Percentiles rank a stretch among this genome's conserved stretches.
These are phyloP conservation scores for Phtheirospermum japonicum DNA, from an alignment of 257 asterid genomes.

Conservation along the genomic window DNA sequence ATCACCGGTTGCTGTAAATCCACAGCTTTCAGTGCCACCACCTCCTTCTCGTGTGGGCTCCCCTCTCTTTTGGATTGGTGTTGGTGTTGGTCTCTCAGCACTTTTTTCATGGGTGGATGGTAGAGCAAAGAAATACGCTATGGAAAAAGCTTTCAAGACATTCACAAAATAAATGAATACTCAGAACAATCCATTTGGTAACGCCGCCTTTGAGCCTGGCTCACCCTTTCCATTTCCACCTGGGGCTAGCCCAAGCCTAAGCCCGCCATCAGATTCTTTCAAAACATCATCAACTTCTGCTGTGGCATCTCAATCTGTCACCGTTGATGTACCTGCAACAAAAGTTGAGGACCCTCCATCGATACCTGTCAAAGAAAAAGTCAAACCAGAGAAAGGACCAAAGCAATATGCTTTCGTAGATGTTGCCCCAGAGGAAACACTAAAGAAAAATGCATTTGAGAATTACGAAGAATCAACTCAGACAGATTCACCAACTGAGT, in stretches of 20 bases:
- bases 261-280: conserved; percentile 41
- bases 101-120: conserved; percentile 74
- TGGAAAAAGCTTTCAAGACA: conserved; percentile 96
- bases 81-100: conserved; percentile 93
- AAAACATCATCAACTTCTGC: conserved; percentile 37
- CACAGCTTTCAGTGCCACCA: conserved; percentile 65
- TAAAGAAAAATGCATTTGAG: conserved; percentile 75
- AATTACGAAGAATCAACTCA: conserved; percentile 56
- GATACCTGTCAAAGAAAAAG: conserved; percentile 29
- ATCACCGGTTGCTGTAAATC: conserved; percentile 76
- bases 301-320: conserved; percentile 49
- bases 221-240: conserved; percentile 82
- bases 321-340: conserved; percentile 69
- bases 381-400: conserved; percentile 33
- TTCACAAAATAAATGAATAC: conserved; percentile 73
- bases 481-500: conserved; percentile 37
- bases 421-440: conserved; percentile 84
- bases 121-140: conserved; percentile 79
- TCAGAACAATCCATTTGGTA: conserved; percentile 70
- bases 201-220: conserved; percentile 55
- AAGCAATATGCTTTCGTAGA: conserved; percentile 72
- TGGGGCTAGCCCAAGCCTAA: conserved; percentile 32
- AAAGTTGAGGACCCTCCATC: conserved; percentile 46
- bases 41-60: conserved; percentile 74
- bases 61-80: conserved; percentile 95